A percentile compares a stretch with the other conserved stretches of the same genome.
phyloP scores from a whole-genome alignment of 768 basidiomycete species.

The Floccularia luteovirens region DNA sequence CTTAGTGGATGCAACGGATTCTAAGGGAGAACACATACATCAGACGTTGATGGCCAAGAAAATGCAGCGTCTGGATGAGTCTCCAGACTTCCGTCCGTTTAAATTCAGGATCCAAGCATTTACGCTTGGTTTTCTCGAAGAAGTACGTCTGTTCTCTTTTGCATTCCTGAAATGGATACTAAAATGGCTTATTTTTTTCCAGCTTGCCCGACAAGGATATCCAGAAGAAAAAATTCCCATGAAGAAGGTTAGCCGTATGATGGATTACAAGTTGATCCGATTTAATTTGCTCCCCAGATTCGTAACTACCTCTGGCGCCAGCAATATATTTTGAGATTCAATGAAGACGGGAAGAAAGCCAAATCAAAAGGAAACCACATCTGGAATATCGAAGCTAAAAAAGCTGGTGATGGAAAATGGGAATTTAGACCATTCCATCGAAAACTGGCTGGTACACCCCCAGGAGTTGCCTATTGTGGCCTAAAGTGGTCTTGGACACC shows the following conservation, averaged over 20 bases:
- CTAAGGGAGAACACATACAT: constrained; percentile 95
- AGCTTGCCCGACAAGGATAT: constrained; percentile 82
- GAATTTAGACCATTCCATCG: constrained; percentile 84
- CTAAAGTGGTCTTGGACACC: constrained; percentile 87
- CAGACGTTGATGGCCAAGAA: constrained; percentile 98
- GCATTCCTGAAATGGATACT: background rate
- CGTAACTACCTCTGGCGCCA: constrained; percentile 96
- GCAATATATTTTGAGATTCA: constrained; percentile 91
- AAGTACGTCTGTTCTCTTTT: constrained; percentile 39
- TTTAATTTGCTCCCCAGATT: constrained; percentile 37
- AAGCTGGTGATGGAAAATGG: constrained; percentile 69
- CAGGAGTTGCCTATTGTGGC: constrained; percentile 74
- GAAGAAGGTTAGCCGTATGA: constrained; percentile 66
- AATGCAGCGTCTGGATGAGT: constrained; percentile 96
- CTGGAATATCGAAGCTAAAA: constrained; percentile 97
- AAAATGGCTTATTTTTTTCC: constrained; percentile 3
- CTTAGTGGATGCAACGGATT: constrained; percentile 85
- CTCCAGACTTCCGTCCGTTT: constrained; percentile 95
- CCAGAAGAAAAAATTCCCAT: constrained; percentile 93
- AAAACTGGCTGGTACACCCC: constrained; percentile 78
- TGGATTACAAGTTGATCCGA: no score
- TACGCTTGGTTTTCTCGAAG: constrained; percentile 91
- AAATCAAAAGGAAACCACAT: constrained; percentile 99
- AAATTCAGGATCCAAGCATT: constrained; percentile 99
- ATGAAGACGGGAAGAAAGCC: constrained; percentile 98